These are phyloP conservation scores for Chrysosporium keratinophilum DNA, from an alignment of 2,329 filamentous ascomycete species.

Conservation along the genomic window DNA sequence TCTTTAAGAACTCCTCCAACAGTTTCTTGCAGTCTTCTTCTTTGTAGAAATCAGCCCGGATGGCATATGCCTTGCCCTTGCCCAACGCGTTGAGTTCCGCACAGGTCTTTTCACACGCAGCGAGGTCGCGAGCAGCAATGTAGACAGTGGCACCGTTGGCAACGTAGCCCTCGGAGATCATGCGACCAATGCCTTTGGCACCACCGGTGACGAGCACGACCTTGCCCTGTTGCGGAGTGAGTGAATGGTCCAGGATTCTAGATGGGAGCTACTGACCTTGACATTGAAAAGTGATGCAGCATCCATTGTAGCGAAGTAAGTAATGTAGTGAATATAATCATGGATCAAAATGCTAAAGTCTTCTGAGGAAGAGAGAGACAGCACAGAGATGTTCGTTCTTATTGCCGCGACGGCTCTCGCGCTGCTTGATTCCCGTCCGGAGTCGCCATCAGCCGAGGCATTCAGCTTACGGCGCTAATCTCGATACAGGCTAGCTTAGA, in stretches of 20 bases:
- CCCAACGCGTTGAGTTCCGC: slow-evolving; percentile 42
- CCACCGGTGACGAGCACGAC: slow-evolving; percentile 44
- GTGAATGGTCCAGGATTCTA: slow-evolving; percentile 25
- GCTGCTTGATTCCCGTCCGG: not conserved
- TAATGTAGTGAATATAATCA: not conserved
- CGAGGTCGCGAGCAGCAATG: slow-evolving; percentile 45
- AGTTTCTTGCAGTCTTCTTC: slow-evolving; percentile 42
- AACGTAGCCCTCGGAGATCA: slow-evolving; percentile 46
- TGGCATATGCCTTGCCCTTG: slow-evolving; percentile 42
- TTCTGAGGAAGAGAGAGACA: not conserved
- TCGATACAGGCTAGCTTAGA: too few species aligned
- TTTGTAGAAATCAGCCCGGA: slow-evolving; percentile 44
- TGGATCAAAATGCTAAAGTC: not conserved
- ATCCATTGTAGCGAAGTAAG: slow-evolving; percentile 39
- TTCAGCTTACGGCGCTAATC: not conserved
- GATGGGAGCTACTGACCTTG: slow-evolving; percentile 38
- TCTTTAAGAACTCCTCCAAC: slow-evolving; percentile 40
- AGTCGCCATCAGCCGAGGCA: not conserved
- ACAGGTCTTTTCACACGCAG: slow-evolving; percentile 40
- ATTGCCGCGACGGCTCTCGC: not conserved
- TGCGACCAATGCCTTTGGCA: slow-evolving; percentile 44
- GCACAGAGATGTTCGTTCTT: not conserved
- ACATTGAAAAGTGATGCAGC: slow-evolving; percentile 47
- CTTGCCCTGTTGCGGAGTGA: slow-evolving; percentile 44
- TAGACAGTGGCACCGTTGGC: slow-evolving; percentile 45